Evolutionary conservation across 768 basidiomycete species (phyloP).

Genomic region (Mycena vitilis): DNA sequence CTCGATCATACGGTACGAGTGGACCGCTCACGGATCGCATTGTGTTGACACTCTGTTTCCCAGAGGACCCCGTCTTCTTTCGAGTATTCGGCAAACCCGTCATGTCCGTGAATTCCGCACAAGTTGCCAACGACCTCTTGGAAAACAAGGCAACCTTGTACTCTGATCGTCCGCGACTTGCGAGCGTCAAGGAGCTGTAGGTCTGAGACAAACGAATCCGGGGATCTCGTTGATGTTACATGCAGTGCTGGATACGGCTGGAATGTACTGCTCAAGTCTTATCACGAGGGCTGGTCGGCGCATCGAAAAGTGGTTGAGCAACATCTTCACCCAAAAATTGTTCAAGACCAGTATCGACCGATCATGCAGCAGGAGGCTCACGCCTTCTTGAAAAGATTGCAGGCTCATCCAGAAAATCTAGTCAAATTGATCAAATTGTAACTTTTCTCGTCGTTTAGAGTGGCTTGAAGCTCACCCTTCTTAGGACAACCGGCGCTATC

Average conservation of each 20-base stretch:
- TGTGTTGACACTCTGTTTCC: background rate
- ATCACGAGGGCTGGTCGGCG: background rate
- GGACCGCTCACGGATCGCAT: background rate
- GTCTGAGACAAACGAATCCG: background rate
- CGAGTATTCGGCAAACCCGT: conserved; percentile 10
- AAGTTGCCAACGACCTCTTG: background rate
- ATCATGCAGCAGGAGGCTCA: too few species aligned
- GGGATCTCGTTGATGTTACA: background rate
- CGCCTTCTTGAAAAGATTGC: background rate
- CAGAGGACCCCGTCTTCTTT: conserved; percentile 5
- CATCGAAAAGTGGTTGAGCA: background rate
- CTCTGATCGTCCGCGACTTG: background rate
- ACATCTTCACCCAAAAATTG: background rate
- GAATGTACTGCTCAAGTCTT: background rate
- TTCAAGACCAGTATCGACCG: too few species aligned
- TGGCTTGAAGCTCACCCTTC: background rate
- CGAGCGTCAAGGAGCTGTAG: conserved; percentile 1
- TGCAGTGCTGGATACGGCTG: background rate
- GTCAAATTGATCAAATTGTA: conserved; percentile 4
- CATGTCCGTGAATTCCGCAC: background rate
- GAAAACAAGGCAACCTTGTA: background rate
- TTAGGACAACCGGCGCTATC: background rate
- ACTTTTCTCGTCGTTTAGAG: background rate
- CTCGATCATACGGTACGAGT: background rate
- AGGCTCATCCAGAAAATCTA: background rate